Base-by-base conservation (phyloP, 805 yeast species). In the Aciculoconidium aculeatum region DNA sequence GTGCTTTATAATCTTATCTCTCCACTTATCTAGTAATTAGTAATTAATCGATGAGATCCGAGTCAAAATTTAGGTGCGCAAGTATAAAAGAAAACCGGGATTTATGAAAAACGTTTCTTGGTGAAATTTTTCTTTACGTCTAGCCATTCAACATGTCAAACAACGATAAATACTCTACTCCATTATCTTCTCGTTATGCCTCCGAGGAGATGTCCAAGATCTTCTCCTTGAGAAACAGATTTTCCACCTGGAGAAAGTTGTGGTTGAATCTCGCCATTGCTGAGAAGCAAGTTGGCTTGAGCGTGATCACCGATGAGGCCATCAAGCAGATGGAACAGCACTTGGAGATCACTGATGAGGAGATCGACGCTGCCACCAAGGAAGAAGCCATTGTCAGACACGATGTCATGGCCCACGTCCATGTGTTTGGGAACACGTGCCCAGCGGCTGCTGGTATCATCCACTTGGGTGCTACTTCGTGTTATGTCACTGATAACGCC, bases 331-430 rank as follows among this genome's bases (percentile, higher is more conserved):
- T 92, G 86, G 63, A 72, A 40, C 55, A 67, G 13, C 81, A 92
- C 58, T 66, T 90, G 49, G 72, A 60, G 28, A 87, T 92, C 63
- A 79, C 96, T 6, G 96, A 90, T 56, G 94, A 84, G 45, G 97
- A 94, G 52, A 86, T 92, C 41, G 86, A 70, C 34, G 82, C 69
- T 34, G 97, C 98, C 24, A 67, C 88, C 35, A 76, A 74, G 44
- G 96, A 92, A 65, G 98, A 92, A 63, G 95, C 97, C 30, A 87
- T 82, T 57, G 97, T 92, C 35, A 83, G 98, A 68, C 98, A 92
- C 61, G 98, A 92, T 55, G 98, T 92, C 47, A 92, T 92, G 98
- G 95, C 97, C 33, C 98, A 92, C 49, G 98, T 92, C 34, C 98
- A 92, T 55, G 84, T 81, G 35, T 92, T 83, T 56, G 98, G 98